Evolutionary conservation across 768 basidiomycete genomes (phyloP), one percentile per base, ranked within the genome.

Genomic region (Tricholoma matsutake): DNA sequence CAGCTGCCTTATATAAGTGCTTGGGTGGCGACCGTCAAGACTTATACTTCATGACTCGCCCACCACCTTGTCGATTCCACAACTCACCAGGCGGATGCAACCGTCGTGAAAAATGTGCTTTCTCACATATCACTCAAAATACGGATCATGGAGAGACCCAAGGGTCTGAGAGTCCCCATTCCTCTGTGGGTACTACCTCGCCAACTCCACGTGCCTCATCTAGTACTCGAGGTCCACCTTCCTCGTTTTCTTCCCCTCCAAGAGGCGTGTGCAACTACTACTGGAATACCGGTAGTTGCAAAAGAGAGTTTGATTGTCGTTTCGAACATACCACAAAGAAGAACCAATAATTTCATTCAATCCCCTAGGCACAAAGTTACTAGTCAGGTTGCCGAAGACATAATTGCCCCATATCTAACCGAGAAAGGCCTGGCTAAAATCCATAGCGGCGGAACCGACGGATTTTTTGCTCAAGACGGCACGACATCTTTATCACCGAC

Each of bases 221-320:
- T 7, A 28, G 47, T 45, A 4, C 60, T 53, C 47, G n/a, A n/a
- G n/a, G n/a, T n/a, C n/a, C 4, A 20, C 35, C 35, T 61, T 59
- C 65, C 61, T 54, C 28, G 28, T 58, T 56, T 45, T 59, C 55
- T 57, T 63, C 32, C 35, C 60, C 58, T 22, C 78, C 79, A 3
- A 61, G 29, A 20, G 81, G 81, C 2, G 70, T 75, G 7, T 86
- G 85, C 70, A 69, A 63, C 25, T 79, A 69, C 63, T 86, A 72
- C 65, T 86, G 82, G 82, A 69, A 73, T 1, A 69, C 64, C 0
- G 85, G 83, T 9, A 70, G 61, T 43, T 86, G 85, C 68, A 75
- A 63, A n/a, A 68, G 68, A 13, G 81, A 79, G 51, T 83, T 81
- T 56, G 64, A 66, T 1, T 86, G 85, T 68, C 72, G 64, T 35